Evolutionary conservation across 176 grass and related monocot species (phyloP).

Genomic region (Dactylis glomerata): DNA sequence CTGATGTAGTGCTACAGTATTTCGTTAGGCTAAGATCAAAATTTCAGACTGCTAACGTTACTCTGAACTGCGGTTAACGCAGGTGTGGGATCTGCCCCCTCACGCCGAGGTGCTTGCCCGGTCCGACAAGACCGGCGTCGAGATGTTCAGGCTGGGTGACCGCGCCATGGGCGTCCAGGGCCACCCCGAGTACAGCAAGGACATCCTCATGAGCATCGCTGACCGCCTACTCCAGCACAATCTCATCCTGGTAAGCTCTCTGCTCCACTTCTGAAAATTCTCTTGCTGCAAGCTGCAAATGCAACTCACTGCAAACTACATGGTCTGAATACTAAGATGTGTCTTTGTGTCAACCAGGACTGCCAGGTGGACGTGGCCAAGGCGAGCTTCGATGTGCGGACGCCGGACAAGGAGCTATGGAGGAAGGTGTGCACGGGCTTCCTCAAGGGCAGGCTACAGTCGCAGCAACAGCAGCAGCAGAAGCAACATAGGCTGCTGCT

Average conservation of each 20-base stretch:
- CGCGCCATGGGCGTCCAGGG: constrained; percentile 87
- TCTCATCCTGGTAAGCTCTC: constrained; percentile 50
- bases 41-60: neutral
- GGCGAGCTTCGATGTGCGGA: constrained; percentile 50
- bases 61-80: neutral
- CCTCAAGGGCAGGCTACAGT: constrained; percentile 57
- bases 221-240: constrained; percentile 64
- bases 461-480: constrained; percentile 22
- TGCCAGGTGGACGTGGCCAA: constrained; percentile 63
- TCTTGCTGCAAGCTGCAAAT: no score
- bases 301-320: neutral
- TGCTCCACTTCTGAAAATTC: neutral
- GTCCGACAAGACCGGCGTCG: constrained; percentile 71
- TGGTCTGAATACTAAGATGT: neutral
- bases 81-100: constrained; percentile 74
- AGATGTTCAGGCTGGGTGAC: constrained; percentile 76
- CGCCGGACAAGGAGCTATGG: constrained; percentile 76
- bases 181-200: constrained; percentile 88
- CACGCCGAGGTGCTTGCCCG: constrained; percentile 58
- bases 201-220: constrained; percentile 77
- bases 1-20: no score
- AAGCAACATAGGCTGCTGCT: neutral
- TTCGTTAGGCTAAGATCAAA: neutral
- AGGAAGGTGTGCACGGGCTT: constrained; percentile 76
- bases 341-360: constrained; percentile 23